Percentiles rank a stretch among this genome's conserved stretches.
These are phyloP conservation scores for Elsinoe arachidis DNA, from an alignment of 2,329 filamentous ascomycete genomes.

Conservation along the genomic window DNA sequence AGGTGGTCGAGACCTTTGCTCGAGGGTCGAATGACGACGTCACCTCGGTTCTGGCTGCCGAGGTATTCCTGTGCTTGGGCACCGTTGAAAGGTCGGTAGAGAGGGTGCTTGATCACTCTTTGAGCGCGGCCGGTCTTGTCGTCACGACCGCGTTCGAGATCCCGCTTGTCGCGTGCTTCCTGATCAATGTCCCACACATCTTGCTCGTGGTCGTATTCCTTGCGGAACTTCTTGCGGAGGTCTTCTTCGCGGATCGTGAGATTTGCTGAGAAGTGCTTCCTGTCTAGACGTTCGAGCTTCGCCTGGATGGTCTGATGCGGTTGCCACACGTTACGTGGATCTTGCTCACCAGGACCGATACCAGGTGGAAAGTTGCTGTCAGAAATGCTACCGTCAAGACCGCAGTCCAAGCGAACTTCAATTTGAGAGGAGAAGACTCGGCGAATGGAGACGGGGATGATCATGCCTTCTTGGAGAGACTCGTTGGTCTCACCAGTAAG, in stretches of 20 bases:
- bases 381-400: slow-evolving; percentile 81
- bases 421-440: slow-evolving; percentile 87
- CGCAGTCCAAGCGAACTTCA: slow-evolving; percentile 87
- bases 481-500: slow-evolving; percentile 87
- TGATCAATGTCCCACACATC: slow-evolving; percentile 68
- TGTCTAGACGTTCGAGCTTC: slow-evolving; percentile 80
- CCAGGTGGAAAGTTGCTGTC: slow-evolving; percentile 70
- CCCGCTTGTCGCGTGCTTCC: slow-evolving; percentile 65
- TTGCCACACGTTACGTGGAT: slow-evolving; percentile 57
- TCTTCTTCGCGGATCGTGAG: slow-evolving; percentile 77
- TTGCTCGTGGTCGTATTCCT: slow-evolving; percentile 60
- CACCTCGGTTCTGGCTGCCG: slow-evolving; percentile 73
- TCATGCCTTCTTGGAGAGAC: slow-evolving; percentile 79
- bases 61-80: slow-evolving; percentile 89
- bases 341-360: slow-evolving; percentile 49
- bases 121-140: slow-evolving; percentile 76
- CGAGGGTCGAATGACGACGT: slow-evolving; percentile 89
- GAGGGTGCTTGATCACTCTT: slow-evolving; percentile 93
- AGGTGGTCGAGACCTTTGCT: slow-evolving; percentile 94
- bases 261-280: slow-evolving; percentile 74
- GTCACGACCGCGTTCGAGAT: slow-evolving; percentile 78
- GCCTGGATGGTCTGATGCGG: slow-evolving; percentile 78
- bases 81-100: slow-evolving; percentile 89
- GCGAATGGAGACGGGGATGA: slow-evolving; percentile 79
- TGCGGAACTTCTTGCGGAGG: slow-evolving; percentile 63